phyloP scores from a whole-genome alignment of 2,329 filamentous ascomycete species.

The Cercospora sp. region DNA sequence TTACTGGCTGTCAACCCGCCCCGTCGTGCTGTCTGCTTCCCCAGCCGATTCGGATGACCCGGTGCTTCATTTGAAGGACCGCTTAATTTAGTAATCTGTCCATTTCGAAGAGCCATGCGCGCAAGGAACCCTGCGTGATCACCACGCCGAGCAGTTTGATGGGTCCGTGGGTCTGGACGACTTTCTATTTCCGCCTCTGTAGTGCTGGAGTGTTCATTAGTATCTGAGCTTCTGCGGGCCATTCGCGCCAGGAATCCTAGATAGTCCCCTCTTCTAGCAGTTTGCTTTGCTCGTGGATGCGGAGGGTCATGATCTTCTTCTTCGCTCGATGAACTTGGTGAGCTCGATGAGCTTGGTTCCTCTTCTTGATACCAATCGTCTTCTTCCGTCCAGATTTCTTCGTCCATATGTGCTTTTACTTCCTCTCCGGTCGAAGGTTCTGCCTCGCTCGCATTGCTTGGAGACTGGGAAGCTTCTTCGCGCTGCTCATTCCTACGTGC shows the following conservation, averaged over 20 bases:
- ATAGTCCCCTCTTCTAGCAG: background rate
- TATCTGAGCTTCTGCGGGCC: background rate
- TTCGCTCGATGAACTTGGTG: background rate
- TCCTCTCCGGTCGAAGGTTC: background rate
- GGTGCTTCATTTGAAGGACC: background rate
- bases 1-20: background rate
- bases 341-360: background rate
- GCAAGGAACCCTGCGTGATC: background rate
- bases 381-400: too few species aligned
- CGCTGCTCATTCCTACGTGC: background rate
- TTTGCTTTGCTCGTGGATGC: background rate
- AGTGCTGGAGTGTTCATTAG: background rate
- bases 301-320: background rate
- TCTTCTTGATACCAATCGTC: background rate
- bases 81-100: background rate
- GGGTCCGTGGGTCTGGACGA: background rate
- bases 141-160: background rate
- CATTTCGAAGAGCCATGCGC: background rate
- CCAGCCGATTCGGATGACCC: background rate
- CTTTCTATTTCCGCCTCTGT: background rate
- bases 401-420: background rate
- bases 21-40: background rate
- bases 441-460: background rate
- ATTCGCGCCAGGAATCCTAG: background rate
- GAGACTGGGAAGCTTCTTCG: background rate